Base-by-base conservation (phyloP, 1,284 basidiomycete species). In the Fomitopsis pinicola region DNA sequence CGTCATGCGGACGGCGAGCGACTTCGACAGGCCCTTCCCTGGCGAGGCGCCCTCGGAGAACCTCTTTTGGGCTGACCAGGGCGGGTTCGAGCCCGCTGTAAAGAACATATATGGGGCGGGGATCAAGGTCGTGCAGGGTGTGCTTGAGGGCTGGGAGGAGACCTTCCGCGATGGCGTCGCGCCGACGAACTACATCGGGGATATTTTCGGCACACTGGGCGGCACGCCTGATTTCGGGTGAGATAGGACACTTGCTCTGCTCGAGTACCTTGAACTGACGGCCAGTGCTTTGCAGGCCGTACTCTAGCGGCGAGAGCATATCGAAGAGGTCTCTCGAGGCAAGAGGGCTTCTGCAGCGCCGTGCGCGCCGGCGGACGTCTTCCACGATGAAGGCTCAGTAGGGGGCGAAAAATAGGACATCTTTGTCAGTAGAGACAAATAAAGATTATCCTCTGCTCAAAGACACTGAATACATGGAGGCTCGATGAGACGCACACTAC, bases 1-100 rank as follows among this genome's bases (percentile, higher is more conserved):
- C 61, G 61, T 81, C 60, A 77, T 82, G 71, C 75, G 81, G 26
- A 78, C 80, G 2, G 78, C 69, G 12, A 75, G 75, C 42, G 76
- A 82, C 69, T 79, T 81, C 61, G 80, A 82, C 69, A 64, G 79
- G 40, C 76, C 75, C 15, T 73, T 70, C 50, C 64, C 71, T 17
- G 72, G 72, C 30, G 60, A 71, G 63, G 62, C 30, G 26, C 67
- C 62, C 0, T 58, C 64, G n/a, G 66, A 64, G 22, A 72, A 75
- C 63, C 62, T 66, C 55, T 66, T 67, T 53, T 44, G 38, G 62
- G 64, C 33, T 64, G 62, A 58, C 26, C 42, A 59, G 9, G 66
- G 63, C 3, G 72, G 69, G 5, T 69, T 66, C 60, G 67, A 58
- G 1, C 62, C 68, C 1, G 61, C 74, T 19, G 52, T 74, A 15